Percentiles rank a stretch among this genome's conserved stretches.
These are phyloP conservation scores for Cryptosporidium canis DNA, from an alignment of 169 alveolate genomes.

Conservation along the genomic window DNA sequence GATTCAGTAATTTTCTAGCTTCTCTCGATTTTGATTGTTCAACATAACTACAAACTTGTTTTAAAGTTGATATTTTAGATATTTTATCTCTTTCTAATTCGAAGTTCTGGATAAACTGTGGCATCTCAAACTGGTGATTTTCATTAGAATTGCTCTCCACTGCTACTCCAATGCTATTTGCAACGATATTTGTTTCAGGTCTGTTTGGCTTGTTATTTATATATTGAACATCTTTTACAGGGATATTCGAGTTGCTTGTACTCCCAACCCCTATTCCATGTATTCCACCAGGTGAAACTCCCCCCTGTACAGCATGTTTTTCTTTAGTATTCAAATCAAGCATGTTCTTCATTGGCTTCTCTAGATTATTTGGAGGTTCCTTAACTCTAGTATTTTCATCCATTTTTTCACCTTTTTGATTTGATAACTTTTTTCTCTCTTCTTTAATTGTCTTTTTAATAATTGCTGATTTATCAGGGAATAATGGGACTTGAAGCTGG, in stretches of 20 bases:
- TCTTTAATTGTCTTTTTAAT: constrained; percentile 33
- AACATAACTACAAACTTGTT: constrained; percentile 38
- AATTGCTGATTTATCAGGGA: constrained; percentile 59
- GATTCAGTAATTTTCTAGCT: constrained; percentile 32
- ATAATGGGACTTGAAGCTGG: constrained; percentile 40
- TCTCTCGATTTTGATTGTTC: constrained; percentile 63
- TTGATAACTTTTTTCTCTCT: neutral
- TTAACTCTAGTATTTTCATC: neutral
- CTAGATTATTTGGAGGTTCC: constrained; percentile 2
- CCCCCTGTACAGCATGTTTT: constrained; percentile 42
- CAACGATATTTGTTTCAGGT: constrained; percentile 54
- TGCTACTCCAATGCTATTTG: constrained; percentile 39
- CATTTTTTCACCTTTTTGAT: neutral
- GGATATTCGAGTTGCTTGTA: constrained; percentile 33
- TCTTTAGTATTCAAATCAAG: neutral
- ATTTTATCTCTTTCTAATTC: constrained; percentile 57
- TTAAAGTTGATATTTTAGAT: constrained; percentile 13
- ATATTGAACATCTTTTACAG: neutral
- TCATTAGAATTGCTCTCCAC: constrained; percentile 9
- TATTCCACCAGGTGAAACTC: constrained; percentile 52
- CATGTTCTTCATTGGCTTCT: neutral
- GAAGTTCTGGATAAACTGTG: neutral
- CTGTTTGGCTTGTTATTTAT: neutral
- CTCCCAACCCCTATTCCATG: constrained; percentile 69
- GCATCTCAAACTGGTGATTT: neutral